Conservation (phyloP, 2,329 filamentous ascomycete species). For the Alternaria angustiovoidea region DNA sequence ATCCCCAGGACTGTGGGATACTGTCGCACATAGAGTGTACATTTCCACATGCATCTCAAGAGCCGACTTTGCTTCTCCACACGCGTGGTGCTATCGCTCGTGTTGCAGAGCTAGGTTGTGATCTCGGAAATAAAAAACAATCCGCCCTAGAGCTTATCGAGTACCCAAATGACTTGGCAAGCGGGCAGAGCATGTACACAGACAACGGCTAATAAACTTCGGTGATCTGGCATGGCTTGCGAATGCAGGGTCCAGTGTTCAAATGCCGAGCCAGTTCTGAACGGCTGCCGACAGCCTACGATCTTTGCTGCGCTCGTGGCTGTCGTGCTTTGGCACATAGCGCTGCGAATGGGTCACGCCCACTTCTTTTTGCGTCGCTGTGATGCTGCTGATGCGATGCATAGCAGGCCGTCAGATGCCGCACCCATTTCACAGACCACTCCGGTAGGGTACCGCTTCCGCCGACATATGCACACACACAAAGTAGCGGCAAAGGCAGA, state of each 20-base stretch:
- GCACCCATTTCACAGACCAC: not conserved
- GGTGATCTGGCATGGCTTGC: slow-evolving; percentile 20
- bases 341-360: not conserved
- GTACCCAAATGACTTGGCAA: slow-evolving; percentile 19
- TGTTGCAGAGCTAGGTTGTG: slow-evolving; percentile 11
- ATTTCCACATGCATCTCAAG: slow-evolving; percentile 8
- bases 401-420: slow-evolving; percentile 1
- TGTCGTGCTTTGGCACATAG: not conserved
- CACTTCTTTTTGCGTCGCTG: slow-evolving; percentile 1
- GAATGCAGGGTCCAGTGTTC: slow-evolving; percentile 32
- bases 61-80: slow-evolving; percentile 20
- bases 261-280: slow-evolving; percentile 19
- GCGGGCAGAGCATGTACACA: slow-evolving; percentile 14
- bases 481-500: slow-evolving; percentile 15
- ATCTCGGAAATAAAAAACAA: slow-evolving; percentile 29
- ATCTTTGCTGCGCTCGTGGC: not conserved
- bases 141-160: slow-evolving; percentile 21
- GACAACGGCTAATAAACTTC: slow-evolving; percentile 29
- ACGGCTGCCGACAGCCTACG: slow-evolving; percentile 5
- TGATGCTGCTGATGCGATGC: not conserved
- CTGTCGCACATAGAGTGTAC: slow-evolving; percentile 18
- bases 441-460: slow-evolving; percentile 10
- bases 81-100: slow-evolving; percentile 2
- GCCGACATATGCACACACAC: slow-evolving; percentile 8
- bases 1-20: slow-evolving; percentile 29